Conservation (phyloP, 2,329 filamentous ascomycete species). For the Diaporthe destruens region DNA sequence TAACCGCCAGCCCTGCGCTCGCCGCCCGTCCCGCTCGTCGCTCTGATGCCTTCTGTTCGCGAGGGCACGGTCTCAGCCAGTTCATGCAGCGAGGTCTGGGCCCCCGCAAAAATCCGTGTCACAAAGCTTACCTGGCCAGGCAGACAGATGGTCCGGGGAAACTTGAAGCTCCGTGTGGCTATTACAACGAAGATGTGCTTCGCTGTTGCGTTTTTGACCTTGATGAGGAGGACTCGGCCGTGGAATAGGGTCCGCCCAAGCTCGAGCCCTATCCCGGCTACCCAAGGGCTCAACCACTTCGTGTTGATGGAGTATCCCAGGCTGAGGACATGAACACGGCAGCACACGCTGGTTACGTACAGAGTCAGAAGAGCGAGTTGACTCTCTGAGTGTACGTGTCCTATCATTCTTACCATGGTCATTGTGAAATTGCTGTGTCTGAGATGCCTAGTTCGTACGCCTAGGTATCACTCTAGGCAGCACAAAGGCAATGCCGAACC, state of each 20-base stretch:
- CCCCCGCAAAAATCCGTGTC: neutral
- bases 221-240: slow-evolving; percentile 51
- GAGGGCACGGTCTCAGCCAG: slow-evolving; percentile 6
- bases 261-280: slow-evolving; percentile 48
- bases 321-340: slow-evolving; percentile 47
- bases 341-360: slow-evolving; percentile 22
- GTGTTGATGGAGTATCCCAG: slow-evolving; percentile 46
- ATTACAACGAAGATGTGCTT: slow-evolving; percentile 57
- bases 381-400: neutral
- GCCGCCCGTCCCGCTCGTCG: slow-evolving; percentile 53
- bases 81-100: slow-evolving; percentile 1
- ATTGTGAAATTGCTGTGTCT: slow-evolving; percentile 48
- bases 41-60: slow-evolving; percentile 52
- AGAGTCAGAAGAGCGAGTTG: neutral
- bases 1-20: slow-evolving; percentile 54
- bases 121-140: slow-evolving; percentile 51
- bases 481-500: slow-evolving; percentile 48
- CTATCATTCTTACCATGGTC: slow-evolving; percentile 43
- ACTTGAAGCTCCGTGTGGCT: slow-evolving; percentile 54
- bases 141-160: slow-evolving; percentile 55
- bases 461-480: slow-evolving; percentile 46
- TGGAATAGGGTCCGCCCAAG: slow-evolving; percentile 53
- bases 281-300: slow-evolving; percentile 45
- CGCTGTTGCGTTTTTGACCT: slow-evolving; percentile 50
- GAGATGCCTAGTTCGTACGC: slow-evolving; percentile 47